These are phyloP conservation scores for Daedaleopsis nitida DNA, from an alignment of 768 basidiomycete genomes.

Conservation along the genomic window DNA sequence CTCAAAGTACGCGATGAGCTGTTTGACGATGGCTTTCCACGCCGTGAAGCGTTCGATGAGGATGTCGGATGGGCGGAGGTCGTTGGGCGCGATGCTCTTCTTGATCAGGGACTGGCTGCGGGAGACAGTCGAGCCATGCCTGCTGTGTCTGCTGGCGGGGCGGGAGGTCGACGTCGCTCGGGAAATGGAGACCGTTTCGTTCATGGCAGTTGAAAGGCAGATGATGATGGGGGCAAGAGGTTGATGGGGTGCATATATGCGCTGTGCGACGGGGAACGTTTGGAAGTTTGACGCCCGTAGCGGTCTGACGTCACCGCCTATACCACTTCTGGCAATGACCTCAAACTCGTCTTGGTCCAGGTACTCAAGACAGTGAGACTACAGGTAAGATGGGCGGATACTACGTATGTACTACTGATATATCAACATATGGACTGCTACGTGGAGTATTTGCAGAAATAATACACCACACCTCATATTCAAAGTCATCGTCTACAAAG, in stretches of 20 bases:
- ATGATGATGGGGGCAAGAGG: neutral
- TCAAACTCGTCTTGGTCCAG: too few relatives aligned
- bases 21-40: conserved; percentile 97
- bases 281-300: neutral
- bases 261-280: neutral
- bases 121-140: conserved; percentile 71
- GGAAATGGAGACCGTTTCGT: conserved; percentile 55
- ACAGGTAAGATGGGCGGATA: too few relatives aligned
- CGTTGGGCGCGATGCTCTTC: conserved; percentile 89
- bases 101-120: conserved; percentile 88
- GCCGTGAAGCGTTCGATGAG: conserved; percentile 93
- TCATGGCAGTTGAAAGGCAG: conserved; percentile 12
- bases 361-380: too few relatives aligned
- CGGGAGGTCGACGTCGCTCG: conserved; percentile 75
- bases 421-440: too few relatives aligned
- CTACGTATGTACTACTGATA: too few relatives aligned
- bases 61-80: conserved; percentile 90
- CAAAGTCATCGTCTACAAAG: too few relatives aligned
- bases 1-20: conserved; percentile 91
- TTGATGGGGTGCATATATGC: neutral
- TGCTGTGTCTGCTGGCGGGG: conserved; percentile 49
- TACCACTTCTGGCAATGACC: neutral
- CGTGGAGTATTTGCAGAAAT: too few relatives aligned
- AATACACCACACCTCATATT: too few relatives aligned
- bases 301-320: neutral